Evolutionary conservation across 2,329 filamentous ascomycete species (phyloP).

Genomic region (Corynespora cassiicola): DNA sequence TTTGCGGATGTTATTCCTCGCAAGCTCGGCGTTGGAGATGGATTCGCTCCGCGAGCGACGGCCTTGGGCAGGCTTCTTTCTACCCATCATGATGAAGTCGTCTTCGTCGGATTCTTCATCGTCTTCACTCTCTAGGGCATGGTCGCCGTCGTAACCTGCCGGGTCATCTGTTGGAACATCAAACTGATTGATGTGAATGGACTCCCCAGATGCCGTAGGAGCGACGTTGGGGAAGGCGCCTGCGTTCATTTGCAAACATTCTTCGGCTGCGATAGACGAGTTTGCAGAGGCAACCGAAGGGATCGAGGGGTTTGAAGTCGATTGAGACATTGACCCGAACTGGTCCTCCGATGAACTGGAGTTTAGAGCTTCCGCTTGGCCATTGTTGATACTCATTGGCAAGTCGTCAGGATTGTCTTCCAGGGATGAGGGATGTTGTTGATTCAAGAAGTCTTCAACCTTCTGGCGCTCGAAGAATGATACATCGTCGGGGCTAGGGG

Average conservation of each 20-base stretch:
- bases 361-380: conserved; percentile 33
- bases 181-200: conserved; percentile 39
- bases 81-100: conserved; percentile 46
- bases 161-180: conserved; percentile 37
- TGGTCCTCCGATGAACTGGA: conserved; percentile 58
- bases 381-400: conserved; percentile 21
- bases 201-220: conserved; percentile 41
- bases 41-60: conserved; percentile 43
- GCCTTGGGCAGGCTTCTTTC: conserved; percentile 43
- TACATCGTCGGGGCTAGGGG: conserved; percentile 57
- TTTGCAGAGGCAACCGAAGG: conserved; percentile 57
- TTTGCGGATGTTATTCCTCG: conserved; percentile 34
- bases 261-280: conserved; percentile 51
- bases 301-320: conserved; percentile 58
- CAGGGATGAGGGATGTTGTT: conserved; percentile 38
- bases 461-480: conserved; percentile 31
- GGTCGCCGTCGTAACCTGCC: conserved; percentile 47
- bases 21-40: conserved; percentile 44
- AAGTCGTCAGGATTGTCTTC: conserved; percentile 49
- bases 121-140: conserved; percentile 50
- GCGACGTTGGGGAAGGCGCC: conserved; percentile 27
- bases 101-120: conserved; percentile 49
- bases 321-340: conserved; percentile 57
- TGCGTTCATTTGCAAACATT: conserved; percentile 28
- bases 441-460: conserved; percentile 36